Percentiles rank a stretch among this genome's conserved stretches.
Evolutionary conservation across 2,329 filamentous ascomycete species (phyloP).

Genomic region (Ophiostoma novo-ulmi): DNA sequence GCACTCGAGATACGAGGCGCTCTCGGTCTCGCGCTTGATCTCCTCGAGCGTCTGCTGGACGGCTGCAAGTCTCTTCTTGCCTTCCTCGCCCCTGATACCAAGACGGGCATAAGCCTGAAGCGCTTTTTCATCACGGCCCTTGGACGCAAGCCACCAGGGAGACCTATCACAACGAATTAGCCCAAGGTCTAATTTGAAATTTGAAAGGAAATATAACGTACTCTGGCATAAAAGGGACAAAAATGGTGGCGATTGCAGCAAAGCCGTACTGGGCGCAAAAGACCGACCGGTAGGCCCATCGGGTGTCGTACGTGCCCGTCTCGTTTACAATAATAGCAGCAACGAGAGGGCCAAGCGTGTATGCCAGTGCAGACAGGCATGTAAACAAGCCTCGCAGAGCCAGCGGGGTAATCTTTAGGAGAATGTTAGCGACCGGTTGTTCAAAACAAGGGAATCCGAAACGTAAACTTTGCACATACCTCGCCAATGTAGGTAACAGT

Average conservation of each 20-base stretch:
- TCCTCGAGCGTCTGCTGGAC: too few species aligned
- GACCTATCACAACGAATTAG: constrained; percentile 11
- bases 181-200: too few species aligned
- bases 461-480: constrained; percentile 16
- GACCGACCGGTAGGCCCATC: constrained; percentile 25
- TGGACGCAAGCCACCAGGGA: constrained; percentile 34
- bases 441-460: too few species aligned
- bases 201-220: too few species aligned
- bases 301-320: constrained; percentile 23
- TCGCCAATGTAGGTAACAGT: constrained; percentile 28
- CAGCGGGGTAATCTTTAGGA: too few species aligned
- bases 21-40: constrained; percentile 24
- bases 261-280: constrained; percentile 32
- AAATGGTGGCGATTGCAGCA: constrained; percentile 24
- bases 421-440: too few species aligned
- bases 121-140: constrained; percentile 39
- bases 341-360: constrained; percentile 27
- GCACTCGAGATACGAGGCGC: constrained; percentile 47
- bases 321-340: constrained; percentile 29
- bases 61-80: too few species aligned
- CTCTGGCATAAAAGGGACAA: constrained; percentile 28
- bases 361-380: constrained; percentile 27
- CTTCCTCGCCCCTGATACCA: too few species aligned
- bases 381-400: constrained; percentile 27
- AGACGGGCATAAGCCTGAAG: too few species aligned